These are phyloP conservation scores for Helicocarpus griseus DNA, from an alignment of 2,329 filamentous ascomycete genomes.

Conservation along the genomic window DNA sequence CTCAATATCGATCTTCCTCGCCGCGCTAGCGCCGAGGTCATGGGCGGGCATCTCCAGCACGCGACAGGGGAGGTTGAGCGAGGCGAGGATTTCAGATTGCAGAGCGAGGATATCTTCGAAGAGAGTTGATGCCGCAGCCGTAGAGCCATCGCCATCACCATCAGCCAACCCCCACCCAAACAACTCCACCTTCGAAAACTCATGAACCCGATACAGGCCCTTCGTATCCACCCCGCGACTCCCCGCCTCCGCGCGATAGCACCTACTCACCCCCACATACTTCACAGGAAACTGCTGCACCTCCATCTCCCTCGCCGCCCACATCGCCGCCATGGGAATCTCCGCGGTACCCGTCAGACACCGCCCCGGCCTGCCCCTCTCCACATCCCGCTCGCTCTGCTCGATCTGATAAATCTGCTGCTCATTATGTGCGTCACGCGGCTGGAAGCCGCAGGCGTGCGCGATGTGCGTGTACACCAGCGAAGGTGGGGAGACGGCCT, in stretches of 20 bases:
- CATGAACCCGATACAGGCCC: constrained; percentile 91
- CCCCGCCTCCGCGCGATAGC: constrained; percentile 91
- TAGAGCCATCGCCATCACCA: constrained; percentile 19
- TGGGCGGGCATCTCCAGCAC: constrained; percentile 84
- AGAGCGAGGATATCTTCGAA: constrained; percentile 82
- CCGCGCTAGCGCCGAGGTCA: constrained; percentile 82
- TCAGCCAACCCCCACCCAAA: constrained; percentile 72
- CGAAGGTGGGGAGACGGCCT: constrained; percentile 70
- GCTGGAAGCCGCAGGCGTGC: constrained; percentile 86
- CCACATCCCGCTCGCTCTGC: constrained; percentile 54
- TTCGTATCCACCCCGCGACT: constrained; percentile 84
- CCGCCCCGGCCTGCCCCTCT: constrained; percentile 55
- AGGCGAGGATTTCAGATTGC: constrained; percentile 71
- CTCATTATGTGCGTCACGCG: constrained; percentile 80
- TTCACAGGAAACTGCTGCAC: constrained; percentile 62
- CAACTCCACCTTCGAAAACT: constrained; percentile 97
- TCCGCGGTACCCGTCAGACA: constrained; percentile 83
- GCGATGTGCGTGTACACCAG: constrained; percentile 90
- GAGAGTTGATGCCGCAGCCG: constrained; percentile 33
- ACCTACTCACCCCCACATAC: constrained; percentile 75
- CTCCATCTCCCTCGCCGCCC: constrained; percentile 61
- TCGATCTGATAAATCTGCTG: constrained; percentile 81
- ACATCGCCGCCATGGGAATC: constrained; percentile 87
- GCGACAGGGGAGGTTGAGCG: constrained; percentile 72
- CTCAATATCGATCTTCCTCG: constrained; percentile 85